phyloP scores from a whole-genome alignment of 1,284 basidiomycete genomes.

The Heterobasidion occidentale region DNA sequence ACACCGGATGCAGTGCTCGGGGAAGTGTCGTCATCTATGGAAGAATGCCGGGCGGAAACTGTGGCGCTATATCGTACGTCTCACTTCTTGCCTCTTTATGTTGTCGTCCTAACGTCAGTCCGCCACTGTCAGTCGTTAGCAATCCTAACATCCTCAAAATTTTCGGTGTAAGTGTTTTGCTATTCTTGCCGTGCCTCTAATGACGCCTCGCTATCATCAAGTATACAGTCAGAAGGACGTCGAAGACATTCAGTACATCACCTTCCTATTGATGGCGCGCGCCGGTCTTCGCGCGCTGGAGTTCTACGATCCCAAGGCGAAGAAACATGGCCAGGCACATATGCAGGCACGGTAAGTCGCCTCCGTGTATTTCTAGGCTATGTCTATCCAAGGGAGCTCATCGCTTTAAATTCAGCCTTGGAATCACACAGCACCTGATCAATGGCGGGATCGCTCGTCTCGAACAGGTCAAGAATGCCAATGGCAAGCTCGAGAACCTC shows the following conservation, averaged over 20 bases:
- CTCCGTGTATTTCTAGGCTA: neutral
- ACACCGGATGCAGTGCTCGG: conserved; percentile 74
- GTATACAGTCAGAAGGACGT: conserved; percentile 62
- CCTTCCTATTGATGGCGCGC: conserved; percentile 81
- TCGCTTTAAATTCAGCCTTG: conserved; percentile 38
- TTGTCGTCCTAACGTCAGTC: conserved; percentile 3
- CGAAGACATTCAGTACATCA: conserved; percentile 73
- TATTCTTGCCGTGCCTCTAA: neutral
- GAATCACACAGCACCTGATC: conserved; percentile 75
- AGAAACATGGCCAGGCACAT: conserved; percentile 87
- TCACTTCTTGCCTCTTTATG: neutral
- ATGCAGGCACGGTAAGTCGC: conserved; percentile 72
- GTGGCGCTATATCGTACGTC: conserved; percentile 69
- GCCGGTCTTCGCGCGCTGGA: conserved; percentile 74
- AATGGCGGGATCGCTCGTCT: conserved; percentile 62
- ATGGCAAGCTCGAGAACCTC: conserved; percentile 57
- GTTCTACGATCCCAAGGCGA: conserved; percentile 71
- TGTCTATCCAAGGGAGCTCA: neutral
- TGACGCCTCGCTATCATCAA: conserved; percentile 19
- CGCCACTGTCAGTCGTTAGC: conserved; percentile 43
- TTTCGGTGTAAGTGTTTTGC: conserved; percentile 49
- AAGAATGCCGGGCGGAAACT: conserved; percentile 82
- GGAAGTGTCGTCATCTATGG: conserved; percentile 80
- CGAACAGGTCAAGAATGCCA: conserved; percentile 52
- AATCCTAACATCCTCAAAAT: conserved; percentile 68